Percentiles rank a stretch among this genome's conserved stretches.
These are phyloP conservation scores for Naganishia randhawae DNA, from an alignment of 768 basidiomycete genomes.

Conservation along the genomic window DNA sequence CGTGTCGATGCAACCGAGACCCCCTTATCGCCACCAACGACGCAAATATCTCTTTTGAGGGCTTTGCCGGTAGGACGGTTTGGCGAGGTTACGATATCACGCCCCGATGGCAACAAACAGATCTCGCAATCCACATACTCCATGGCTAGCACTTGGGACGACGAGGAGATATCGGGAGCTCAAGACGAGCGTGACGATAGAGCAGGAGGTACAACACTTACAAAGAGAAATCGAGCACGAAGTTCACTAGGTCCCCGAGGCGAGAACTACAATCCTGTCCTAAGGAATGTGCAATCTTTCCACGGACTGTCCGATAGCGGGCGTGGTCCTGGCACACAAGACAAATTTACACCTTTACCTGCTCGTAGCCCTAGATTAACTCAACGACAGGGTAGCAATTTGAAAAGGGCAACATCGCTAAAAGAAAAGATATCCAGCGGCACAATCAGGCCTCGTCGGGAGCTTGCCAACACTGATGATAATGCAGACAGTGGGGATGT, in stretches of 20 bases:
- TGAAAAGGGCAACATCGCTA: slow-evolving; percentile 3
- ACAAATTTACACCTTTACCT: slow-evolving; percentile 24
- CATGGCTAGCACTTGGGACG: not conserved
- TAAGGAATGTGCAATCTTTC: not conserved
- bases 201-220: not conserved
- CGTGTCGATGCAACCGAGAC: not conserved
- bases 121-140: slow-evolving; percentile 3
- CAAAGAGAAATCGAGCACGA: not conserved
- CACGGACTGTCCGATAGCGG: not conserved
- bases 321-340: not conserved
- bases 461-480: not conserved
- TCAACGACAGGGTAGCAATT: not conserved
- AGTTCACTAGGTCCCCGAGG: not conserved
- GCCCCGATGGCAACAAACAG: not conserved
- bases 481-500: not conserved
- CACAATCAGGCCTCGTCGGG: slow-evolving; percentile 4
- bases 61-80: not conserved
- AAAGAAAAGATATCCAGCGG: slow-evolving; percentile 11
- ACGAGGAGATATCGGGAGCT: not conserved
- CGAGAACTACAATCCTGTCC: too few species aligned
- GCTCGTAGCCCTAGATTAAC: slow-evolving; percentile 21
- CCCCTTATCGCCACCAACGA: not conserved
- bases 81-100: not conserved
- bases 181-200: not conserved
- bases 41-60: not conserved